phyloP scores from a whole-genome alignment of 1,139 yeast genomes.

The Saccharomyces hybrid region DNA sequence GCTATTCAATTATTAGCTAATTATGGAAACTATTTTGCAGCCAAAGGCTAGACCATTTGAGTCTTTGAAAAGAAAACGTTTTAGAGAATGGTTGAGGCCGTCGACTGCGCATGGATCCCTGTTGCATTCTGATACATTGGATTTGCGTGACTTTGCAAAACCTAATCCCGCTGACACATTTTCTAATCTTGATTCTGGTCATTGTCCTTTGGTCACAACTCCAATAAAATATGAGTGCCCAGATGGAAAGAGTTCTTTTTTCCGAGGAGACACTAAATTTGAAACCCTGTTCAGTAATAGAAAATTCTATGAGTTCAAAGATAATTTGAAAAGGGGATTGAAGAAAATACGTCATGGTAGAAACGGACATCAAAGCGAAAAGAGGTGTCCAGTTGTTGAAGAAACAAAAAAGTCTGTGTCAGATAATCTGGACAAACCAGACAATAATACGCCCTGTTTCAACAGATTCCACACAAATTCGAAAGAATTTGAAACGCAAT shows the following conservation, averaged over 20 bases:
- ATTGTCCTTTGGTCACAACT: not conserved
- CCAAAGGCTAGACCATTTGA: not conserved
- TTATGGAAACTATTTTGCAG: not conserved
- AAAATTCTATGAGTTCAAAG: not conserved
- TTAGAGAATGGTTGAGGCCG: not conserved
- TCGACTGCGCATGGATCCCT: not conserved
- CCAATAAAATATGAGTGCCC: not conserved
- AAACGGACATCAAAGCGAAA: not conserved
- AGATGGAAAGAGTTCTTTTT: not conserved
- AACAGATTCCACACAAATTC: slow-evolving; percentile 13
- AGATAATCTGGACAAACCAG: not conserved
- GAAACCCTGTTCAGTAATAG: not conserved
- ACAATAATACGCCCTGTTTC: slow-evolving; percentile 10
- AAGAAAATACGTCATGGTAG: not conserved
- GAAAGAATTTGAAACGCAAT: slow-evolving; percentile 13
- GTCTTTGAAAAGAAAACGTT: not conserved
- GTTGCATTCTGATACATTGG: not conserved
- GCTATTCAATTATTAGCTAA: not conserved
- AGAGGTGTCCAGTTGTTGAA: not conserved
- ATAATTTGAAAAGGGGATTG: not conserved
- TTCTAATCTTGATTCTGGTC: not conserved
- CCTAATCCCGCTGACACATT: not conserved
- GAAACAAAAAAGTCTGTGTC: not conserved
- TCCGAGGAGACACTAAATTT: not conserved
- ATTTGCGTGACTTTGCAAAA: not conserved